These are phyloP conservation scores for Agaricus blazei DNA, from an alignment of 768 basidiomycete genomes.

Conservation along the genomic window DNA sequence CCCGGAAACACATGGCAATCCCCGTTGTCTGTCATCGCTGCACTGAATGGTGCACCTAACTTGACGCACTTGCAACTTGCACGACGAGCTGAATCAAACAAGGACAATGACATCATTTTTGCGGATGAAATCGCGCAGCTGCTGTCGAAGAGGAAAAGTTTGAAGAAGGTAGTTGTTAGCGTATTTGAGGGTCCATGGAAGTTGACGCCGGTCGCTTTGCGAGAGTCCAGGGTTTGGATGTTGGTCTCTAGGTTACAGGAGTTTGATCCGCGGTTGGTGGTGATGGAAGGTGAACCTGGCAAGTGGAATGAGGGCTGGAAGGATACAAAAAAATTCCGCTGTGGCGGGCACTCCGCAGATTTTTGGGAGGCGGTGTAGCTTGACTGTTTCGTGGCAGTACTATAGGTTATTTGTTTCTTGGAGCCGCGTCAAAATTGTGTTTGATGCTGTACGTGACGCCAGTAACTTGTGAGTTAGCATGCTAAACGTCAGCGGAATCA, in stretches of 20 bases:
- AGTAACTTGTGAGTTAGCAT: too few relatives aligned
- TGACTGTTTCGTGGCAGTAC: too few relatives aligned
- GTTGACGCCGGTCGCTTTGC: constrained; percentile 9
- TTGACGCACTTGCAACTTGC: constrained; percentile 36
- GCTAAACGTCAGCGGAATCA: too few relatives aligned
- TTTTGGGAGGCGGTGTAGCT: constrained; percentile 13
- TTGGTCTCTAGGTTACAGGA: constrained; percentile 15
- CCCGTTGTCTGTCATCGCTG: constrained; percentile 25
- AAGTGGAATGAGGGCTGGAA: constrained; percentile 22
- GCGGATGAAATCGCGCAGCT: constrained; percentile 24
- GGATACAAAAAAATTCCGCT: constrained; percentile 12
- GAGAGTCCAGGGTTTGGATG: constrained; percentile 24
- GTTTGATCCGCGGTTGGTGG: constrained; percentile 18
- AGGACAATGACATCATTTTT: constrained; percentile 35
- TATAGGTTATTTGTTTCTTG: too few relatives aligned
- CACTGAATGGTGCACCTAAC: constrained; percentile 27
- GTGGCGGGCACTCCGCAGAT: constrained; percentile 14
- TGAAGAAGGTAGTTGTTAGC: constrained; percentile 31
- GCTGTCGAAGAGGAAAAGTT: constrained; percentile 19
- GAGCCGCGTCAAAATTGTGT: too few relatives aligned
- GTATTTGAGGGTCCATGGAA: constrained; percentile 21
- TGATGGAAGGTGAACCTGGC: constrained; percentile 17
- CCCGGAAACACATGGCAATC: constrained; percentile 31
- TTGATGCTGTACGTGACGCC: too few relatives aligned
- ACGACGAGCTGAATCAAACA: constrained; percentile 35